Evolutionary conservation across 169 alveolate species (phyloP).

Genomic region (Cryptosporidium ubiquitum): DNA sequence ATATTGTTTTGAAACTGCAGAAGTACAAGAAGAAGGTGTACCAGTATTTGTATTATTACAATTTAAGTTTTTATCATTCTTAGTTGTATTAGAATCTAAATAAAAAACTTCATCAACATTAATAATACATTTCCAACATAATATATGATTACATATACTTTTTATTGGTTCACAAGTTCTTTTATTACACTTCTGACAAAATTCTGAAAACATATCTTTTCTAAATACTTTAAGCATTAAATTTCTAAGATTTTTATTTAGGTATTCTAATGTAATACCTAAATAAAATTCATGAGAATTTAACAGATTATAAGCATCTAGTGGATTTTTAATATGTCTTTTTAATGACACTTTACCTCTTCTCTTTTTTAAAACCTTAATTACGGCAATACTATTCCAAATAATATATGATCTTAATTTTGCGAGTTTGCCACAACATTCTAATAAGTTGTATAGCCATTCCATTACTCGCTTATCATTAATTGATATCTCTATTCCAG

Average conservation of each 20-base stretch:
- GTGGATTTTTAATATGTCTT: conserved; percentile 40
- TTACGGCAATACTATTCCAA: conserved; percentile 74
- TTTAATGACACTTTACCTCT: conserved; percentile 25
- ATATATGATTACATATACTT: conserved; percentile 57
- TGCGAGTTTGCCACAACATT: conserved; percentile 68
- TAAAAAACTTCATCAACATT: conserved; percentile 19
- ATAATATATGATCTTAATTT: conserved; percentile 47
- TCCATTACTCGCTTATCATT: conserved; percentile 42
- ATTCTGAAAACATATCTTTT: conserved; percentile 52
- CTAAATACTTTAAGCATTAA: conserved; percentile 45
- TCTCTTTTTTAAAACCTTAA: conserved; percentile 68
- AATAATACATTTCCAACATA: conserved; percentile 63
- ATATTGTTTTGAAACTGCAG: not conserved
- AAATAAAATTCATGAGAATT: conserved; percentile 39
- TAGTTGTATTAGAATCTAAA: not conserved
- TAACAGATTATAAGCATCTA: conserved; percentile 29
- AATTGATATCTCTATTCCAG: conserved; percentile 4
- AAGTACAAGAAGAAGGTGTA: not conserved
- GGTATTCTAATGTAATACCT: conserved; percentile 26
- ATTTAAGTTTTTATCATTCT: not conserved
- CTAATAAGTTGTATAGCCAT: conserved; percentile 64
- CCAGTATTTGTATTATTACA: not conserved
- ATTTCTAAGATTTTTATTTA: conserved; percentile 25
- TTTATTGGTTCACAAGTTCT: conserved; percentile 60
- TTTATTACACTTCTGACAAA: conserved; percentile 52